Evolutionary conservation across 495 filamentous ascomycete genomes (phyloP).

Genomic region (Mycothermus thermophilus): DNA sequence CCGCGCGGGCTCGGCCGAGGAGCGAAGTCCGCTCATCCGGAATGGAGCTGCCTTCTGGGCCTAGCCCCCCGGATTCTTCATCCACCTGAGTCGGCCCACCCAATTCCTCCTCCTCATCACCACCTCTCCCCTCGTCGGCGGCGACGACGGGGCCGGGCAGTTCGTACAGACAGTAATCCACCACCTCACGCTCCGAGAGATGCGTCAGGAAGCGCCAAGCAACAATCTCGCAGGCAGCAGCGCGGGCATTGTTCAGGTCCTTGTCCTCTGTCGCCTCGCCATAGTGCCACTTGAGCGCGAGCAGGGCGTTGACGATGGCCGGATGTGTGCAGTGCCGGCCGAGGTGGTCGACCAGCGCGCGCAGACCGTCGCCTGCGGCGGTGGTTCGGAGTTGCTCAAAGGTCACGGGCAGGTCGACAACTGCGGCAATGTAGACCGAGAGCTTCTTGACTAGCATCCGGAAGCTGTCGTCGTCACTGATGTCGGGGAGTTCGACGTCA

Average conservation of each 20-base stretch:
- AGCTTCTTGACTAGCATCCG: slow-evolving; percentile 54
- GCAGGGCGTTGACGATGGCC: slow-evolving; percentile 59
- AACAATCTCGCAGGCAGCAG: slow-evolving; percentile 78
- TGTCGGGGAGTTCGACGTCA: slow-evolving; percentile 41
- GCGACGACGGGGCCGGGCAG: slow-evolving; percentile 39
- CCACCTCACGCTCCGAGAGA: slow-evolving; percentile 63
- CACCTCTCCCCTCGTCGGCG: no score
- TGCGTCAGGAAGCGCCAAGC: slow-evolving; percentile 79
- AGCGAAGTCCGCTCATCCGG: slow-evolving; percentile 29
- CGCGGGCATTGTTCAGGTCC: slow-evolving; percentile 60
- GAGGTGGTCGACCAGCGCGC: slow-evolving; percentile 51
- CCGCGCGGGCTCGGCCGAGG: slow-evolving; percentile 14
- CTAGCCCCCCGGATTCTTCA: slow-evolving; percentile 17
- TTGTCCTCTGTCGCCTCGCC: slow-evolving; percentile 48
- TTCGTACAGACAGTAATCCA: slow-evolving; percentile 75
- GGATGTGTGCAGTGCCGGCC: slow-evolving; percentile 53
- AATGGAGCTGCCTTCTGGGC: no score
- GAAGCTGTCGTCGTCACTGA: slow-evolving; percentile 49
- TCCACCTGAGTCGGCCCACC: slow-evolving; percentile 16
- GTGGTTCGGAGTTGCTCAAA: slow-evolving; percentile 70
- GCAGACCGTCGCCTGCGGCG: slow-evolving; percentile 47
- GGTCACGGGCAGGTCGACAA: slow-evolving; percentile 51
- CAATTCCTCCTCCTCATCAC: slow-evolving; percentile 11
- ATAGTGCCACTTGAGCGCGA: slow-evolving; percentile 80
- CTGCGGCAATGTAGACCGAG: slow-evolving; percentile 49